Evolutionary conservation across 495 filamentous ascomycete species (phyloP).

Genomic region (Daldinia bambusicola): DNA sequence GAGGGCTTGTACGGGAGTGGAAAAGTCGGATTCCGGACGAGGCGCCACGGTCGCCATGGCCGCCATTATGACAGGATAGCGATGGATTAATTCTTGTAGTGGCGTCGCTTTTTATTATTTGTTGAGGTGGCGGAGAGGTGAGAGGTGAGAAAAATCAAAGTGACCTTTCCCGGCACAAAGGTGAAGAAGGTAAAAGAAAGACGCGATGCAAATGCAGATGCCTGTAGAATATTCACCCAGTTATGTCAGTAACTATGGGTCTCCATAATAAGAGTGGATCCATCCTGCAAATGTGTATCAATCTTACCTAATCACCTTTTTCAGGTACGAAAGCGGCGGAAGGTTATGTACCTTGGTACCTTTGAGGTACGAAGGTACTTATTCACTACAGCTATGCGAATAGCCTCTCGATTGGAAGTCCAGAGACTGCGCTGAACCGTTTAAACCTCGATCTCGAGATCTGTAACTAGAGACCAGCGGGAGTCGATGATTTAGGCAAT

Average conservation of each 20-base stretch:
- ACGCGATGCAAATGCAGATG: conserved; percentile 22
- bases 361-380: too few relatives aligned
- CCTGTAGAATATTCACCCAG: conserved; percentile 33
- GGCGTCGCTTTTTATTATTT: neutral
- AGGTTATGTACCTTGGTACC: neutral
- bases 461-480: too few relatives aligned
- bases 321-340: neutral
- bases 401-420: too few relatives aligned
- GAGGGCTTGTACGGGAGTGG: conserved; percentile 9
- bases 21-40: conserved; percentile 33
- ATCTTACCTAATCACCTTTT: neutral
- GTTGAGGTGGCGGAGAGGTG: neutral
- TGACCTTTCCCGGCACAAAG: conserved; percentile 24
- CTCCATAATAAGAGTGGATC: neutral
- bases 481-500: too few relatives aligned
- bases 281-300: neutral
- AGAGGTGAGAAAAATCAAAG: neutral
- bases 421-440: too few relatives aligned
- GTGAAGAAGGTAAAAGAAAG: conserved; percentile 11
- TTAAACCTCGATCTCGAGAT: too few relatives aligned
- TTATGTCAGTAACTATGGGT: conserved; percentile 32
- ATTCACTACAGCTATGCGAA: too few relatives aligned
- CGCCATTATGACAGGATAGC: conserved; percentile 32
- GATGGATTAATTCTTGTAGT: neutral
- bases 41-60: conserved; percentile 33